phyloP scores from a whole-genome alignment of 768 basidiomycete genomes.

The Boletus tomentosulus region DNA sequence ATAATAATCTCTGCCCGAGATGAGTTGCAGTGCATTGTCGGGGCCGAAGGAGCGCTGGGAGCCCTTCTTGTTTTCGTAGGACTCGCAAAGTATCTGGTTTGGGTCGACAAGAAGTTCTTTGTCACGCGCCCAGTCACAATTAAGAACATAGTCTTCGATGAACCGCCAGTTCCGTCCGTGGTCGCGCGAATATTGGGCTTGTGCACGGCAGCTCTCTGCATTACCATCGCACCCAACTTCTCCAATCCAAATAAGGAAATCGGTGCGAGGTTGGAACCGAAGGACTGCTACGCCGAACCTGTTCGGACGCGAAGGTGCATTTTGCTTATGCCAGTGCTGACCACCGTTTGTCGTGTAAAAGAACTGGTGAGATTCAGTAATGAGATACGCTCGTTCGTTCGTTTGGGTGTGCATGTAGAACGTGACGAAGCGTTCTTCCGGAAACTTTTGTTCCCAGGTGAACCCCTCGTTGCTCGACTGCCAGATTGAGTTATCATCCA shows the following conservation, averaged over 20 bases:
- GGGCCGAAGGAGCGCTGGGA: conserved; percentile 56
- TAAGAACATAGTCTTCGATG: conserved; percentile 83
- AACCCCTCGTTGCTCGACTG: conserved; percentile 96
- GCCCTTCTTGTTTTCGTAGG: conserved; percentile 76
- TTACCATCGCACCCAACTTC: conserved; percentile 56
- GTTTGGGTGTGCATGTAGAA: conserved; percentile 85
- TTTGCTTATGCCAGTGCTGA: conserved; percentile 54
- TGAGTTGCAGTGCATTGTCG: conserved; percentile 69
- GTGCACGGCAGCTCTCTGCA: conserved; percentile 58
- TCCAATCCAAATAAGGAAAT: conserved; percentile 89
- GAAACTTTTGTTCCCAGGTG: conserved; percentile 70
- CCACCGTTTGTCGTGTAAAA: conserved; percentile 87
- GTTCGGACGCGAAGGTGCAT: conserved; percentile 72
- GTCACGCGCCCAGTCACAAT: conserved; percentile 92
- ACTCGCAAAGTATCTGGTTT: conserved; percentile 90
- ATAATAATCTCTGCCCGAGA: conserved; percentile 75
- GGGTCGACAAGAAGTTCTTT: conserved; percentile 73
- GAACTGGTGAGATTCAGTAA: conserved; percentile 61
- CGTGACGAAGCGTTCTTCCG: conserved; percentile 64
- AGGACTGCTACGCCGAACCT: conserved; percentile 70
- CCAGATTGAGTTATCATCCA: conserved; percentile 78
- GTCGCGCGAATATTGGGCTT: conserved; percentile 69
- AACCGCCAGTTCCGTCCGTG: conserved; percentile 74
- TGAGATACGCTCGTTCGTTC: conserved; percentile 82
- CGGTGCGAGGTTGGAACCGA: conserved; percentile 83